Base-by-base conservation (phyloP, 2,329 filamentous ascomycete genomes). In the Blastomyces percursus region DNA sequence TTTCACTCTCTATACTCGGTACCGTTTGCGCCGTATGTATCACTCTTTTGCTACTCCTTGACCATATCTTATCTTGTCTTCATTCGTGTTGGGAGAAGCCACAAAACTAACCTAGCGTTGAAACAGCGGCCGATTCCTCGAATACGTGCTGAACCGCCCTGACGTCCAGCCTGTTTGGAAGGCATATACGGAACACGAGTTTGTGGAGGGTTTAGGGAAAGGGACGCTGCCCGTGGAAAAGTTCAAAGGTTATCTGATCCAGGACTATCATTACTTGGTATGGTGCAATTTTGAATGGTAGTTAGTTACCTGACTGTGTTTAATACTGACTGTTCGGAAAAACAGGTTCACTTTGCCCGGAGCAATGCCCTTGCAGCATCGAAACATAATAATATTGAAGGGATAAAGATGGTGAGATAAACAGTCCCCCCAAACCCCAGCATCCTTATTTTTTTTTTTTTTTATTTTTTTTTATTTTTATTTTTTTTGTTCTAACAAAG, bases 221-320 rank as follows among this genome's bases (percentile, higher is more conserved):
- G 91, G 91, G 0, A 87, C 83, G 8, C 78, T 97, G 24, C 87
- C 89, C 0, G 68, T 88, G 0, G 84, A 88, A 52, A 87, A 86
- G 0, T 97, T 96, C 79, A 94, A 91, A 73, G 83, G 88, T 48
- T 97, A 96, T 72, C 84, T 97, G 62, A 82, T 94, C 11, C 93
- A 97, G 69, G 93, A 97, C 70, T 96, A 96, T 70, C 80, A 96
- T 4, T 97, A 94, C 71, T 78, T 96, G 52, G 89, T 94, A 69
- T 51, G 80, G 19, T 21, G 48, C 67, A 32, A 48, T 44, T 6
- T 46, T 46, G 16, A 46, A 21, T 2, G 44, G 14, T 30, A 50
- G n/a, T 32, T 40, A 32, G 50, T 38, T 38, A 38, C 40, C 59
- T 27, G n/a, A 8, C 55, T 12, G 55, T 61, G 38, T 60, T 65